A percentile compares a stretch with the other conserved stretches of the same genome.
phyloP scores from a whole-genome alignment of 352 stramenopile genomes.

The Phytophthora capsici region DNA sequence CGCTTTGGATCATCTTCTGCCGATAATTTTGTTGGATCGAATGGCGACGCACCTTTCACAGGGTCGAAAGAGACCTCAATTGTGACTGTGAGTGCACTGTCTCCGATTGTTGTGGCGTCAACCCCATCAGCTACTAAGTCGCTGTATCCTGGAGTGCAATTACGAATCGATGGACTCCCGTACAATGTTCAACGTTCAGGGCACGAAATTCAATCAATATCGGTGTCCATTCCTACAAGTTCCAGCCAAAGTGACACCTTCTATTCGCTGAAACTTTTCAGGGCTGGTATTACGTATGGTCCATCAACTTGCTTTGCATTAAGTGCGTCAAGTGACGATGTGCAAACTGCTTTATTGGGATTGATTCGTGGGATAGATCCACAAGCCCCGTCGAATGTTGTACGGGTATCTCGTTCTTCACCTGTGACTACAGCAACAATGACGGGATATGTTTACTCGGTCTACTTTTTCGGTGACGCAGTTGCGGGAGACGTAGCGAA shows the following conservation, averaged over 20 bases:
- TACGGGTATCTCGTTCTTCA: constrained; percentile 60
- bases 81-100: constrained; percentile 50
- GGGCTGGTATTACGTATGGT: constrained; percentile 25
- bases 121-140: constrained; percentile 45
- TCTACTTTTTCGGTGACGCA: constrained; percentile 91
- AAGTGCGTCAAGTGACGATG: constrained; percentile 23
- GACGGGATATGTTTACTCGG: constrained; percentile 87
- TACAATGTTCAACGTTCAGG: constrained; percentile 91
- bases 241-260: constrained; percentile 16
- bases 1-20: constrained; percentile 56
- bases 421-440: constrained; percentile 33
- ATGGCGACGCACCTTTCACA: constrained; percentile 69
- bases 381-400: constrained; percentile 24
- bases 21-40: constrained; percentile 56
- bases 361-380: constrained; percentile 28
- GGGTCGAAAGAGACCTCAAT: constrained; percentile 49
- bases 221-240: constrained; percentile 40
- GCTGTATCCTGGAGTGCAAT: constrained; percentile 82
- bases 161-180: constrained; percentile 89
- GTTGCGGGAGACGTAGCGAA: constrained; percentile 85
- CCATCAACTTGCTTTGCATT: constrained; percentile 50
- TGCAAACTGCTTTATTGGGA: constrained; percentile 6
- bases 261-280: constrained; percentile 56
- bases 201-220: constrained; percentile 90
- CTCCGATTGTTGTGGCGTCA: constrained; percentile 52